These are phyloP conservation scores for Gaultheria prostrata DNA, from an alignment of 148 eudicot species.

Conservation along the genomic window DNA sequence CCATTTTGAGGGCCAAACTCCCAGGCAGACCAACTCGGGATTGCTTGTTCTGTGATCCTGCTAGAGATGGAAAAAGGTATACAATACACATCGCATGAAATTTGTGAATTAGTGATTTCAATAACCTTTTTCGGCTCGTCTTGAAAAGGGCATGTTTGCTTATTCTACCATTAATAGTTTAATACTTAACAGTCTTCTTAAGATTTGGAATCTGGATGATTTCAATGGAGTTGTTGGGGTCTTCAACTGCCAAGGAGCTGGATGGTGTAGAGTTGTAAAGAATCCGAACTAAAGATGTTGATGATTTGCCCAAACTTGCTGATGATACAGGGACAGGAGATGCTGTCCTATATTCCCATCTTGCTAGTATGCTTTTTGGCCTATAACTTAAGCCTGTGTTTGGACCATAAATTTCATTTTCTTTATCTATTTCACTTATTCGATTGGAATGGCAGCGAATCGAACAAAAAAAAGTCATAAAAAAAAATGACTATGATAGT, in stretches of 20 bases:
- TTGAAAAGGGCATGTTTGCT: neutral
- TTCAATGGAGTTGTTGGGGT: slow-evolving; percentile 75
- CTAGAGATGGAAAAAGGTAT: slow-evolving; percentile 81
- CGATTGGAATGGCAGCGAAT: no score
- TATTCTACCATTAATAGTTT: neutral
- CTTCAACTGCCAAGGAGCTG: slow-evolving; percentile 96
- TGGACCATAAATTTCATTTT: neutral
- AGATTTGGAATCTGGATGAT: slow-evolving; percentile 87
- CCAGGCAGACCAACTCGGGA: slow-evolving; percentile 86
- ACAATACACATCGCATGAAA: neutral
- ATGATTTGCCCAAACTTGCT: slow-evolving; percentile 52
- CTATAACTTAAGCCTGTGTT: neutral
- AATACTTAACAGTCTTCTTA: slow-evolving; percentile 65
- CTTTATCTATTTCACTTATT: no score
- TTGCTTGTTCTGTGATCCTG: slow-evolving; percentile 77
- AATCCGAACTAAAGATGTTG: slow-evolving; percentile 63
- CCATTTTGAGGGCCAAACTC: slow-evolving; percentile 77
- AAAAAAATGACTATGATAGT: no score
- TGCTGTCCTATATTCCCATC: slow-evolving; percentile 59
- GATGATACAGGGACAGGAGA: slow-evolving; percentile 61
- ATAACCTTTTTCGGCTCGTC: neutral
- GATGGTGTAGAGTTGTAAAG: slow-evolving; percentile 84
- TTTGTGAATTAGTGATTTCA: neutral
- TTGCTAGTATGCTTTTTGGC: slow-evolving; percentile 34
- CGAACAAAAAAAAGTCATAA: no score